Conservation (phyloP, 768 basidiomycete genomes). For the Floccularia luteovirens region DNA sequence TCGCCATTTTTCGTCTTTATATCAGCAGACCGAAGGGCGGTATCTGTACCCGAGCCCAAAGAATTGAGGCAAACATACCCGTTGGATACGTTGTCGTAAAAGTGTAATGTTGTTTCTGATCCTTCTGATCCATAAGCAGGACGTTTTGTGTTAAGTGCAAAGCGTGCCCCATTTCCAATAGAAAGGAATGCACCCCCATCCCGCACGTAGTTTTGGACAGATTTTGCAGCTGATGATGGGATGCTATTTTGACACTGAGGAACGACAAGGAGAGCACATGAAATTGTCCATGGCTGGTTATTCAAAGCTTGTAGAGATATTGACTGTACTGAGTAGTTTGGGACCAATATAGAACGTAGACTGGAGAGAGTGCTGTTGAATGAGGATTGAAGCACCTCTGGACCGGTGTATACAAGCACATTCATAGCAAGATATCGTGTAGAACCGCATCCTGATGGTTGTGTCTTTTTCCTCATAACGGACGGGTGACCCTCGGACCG, state of each 20-base stretch:
- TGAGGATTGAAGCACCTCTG: constrained; percentile 44
- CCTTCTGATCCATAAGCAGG: constrained; percentile 29
- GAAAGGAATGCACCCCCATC: constrained; percentile 67
- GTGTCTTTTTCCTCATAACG: too few species aligned
- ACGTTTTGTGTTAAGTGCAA: constrained; percentile 25
- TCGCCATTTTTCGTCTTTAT: constrained; percentile 14
- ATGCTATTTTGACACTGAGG: constrained; percentile 48
- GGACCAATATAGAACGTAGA: constrained; percentile 51
- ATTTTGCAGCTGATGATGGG: constrained; percentile 25
- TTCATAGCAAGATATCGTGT: too few species aligned
- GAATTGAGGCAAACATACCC: constrained; percentile 21
- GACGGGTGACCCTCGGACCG: too few species aligned
- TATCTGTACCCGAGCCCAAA: constrained; percentile 7
- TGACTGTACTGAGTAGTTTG: constrained; percentile 74
- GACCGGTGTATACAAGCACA: constrained; percentile 67
- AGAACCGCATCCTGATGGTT: too few species aligned
- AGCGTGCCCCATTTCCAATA: constrained; percentile 50
- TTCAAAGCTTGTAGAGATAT: constrained; percentile 50
- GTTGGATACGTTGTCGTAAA: constrained; percentile 25
- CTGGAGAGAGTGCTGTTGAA: constrained; percentile 32
- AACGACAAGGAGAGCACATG: constrained; percentile 76
- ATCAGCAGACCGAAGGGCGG: constrained; percentile 7
- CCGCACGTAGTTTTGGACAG: constrained; percentile 55
- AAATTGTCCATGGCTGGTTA: constrained; percentile 67
- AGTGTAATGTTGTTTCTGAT: constrained; percentile 26